phyloP scores from a whole-genome alignment of 331 rosid species.

The Stylosanthes scabra region DNA sequence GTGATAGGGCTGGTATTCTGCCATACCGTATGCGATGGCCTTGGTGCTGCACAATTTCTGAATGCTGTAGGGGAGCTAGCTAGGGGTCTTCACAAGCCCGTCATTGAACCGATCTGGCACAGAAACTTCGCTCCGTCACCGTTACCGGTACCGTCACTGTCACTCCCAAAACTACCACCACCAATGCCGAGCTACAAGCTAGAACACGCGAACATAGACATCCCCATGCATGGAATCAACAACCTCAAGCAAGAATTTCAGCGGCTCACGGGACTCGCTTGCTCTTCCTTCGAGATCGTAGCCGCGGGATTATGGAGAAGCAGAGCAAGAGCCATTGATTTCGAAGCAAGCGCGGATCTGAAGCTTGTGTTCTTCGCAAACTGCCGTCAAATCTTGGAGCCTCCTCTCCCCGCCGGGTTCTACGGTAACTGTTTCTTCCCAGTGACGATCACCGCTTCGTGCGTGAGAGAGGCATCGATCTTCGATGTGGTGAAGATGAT shows the following conservation, averaged over 20 bases:
- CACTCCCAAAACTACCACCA: constrained; percentile 24
- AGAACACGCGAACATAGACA: constrained; percentile 59
- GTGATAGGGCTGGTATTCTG: constrained; percentile 77
- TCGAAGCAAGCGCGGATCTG: not conserved
- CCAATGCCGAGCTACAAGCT: constrained; percentile 49
- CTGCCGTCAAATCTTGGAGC: constrained; percentile 66
- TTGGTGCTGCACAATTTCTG: constrained; percentile 88
- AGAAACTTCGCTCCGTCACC: constrained; percentile 57
- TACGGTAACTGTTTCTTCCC: constrained; percentile 92
- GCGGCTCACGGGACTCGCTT: constrained; percentile 49
- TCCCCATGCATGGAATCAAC: constrained; percentile 51
- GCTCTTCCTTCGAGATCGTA: constrained; percentile 72
- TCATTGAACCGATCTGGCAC: constrained; percentile 62
- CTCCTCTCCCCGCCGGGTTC: constrained; percentile 77
- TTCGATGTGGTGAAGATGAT: constrained; percentile 62
- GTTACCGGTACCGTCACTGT: not conserved
- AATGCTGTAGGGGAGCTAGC: constrained; percentile 75
- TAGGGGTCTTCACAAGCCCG: constrained; percentile 51
- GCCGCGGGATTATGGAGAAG: constrained; percentile 70
- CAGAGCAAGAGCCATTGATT: constrained; percentile 58
- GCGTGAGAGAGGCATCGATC: constrained; percentile 20
- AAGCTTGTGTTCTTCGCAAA: constrained; percentile 77
- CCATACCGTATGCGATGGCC: constrained; percentile 81
- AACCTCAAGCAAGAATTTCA: constrained; percentile 53
- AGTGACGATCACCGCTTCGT: constrained; percentile 44